Base-by-base conservation (phyloP, 495 filamentous ascomycete species). In the Amphirosellinia nigrospora region DNA sequence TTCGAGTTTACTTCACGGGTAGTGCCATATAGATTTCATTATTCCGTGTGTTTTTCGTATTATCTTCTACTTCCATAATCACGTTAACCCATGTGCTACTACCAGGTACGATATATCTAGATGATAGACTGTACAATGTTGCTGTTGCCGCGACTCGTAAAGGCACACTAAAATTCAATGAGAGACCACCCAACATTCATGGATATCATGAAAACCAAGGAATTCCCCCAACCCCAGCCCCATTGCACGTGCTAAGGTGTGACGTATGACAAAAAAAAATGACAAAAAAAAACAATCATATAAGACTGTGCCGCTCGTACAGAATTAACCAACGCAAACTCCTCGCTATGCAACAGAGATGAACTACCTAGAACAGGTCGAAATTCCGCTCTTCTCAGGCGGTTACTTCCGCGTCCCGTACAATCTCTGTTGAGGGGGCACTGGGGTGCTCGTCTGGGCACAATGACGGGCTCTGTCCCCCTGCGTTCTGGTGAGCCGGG, bases 371-470 rank as follows among this genome's bases (percentile, higher is more conserved):
- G 28, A 46, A 58, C 39, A 19, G 9, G n/a, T 30, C 8, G 26
- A 58, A 23, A 39, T 21, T 23, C 64, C 52, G 34, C 43, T 50
- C 66, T 36, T 39, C 9, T 52, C 34, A 43, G 39, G 30, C 53
- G 46, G 53, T 30, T 16, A 53, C 32, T 48, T 69, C 56, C n/a
- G 36, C 9, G 38, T 45, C 50, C 52, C 2, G 64, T 15, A 16
- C 50, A 6, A 6, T 50, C 30, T 62, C 56, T 16, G 56, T 62
- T 8, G 13, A 16, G 32, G 46, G 21, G 23, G 30, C 43, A 68
- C 38, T 34, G 5, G 73, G 61, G 52, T 71, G 66, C 52, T 74
- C 62, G 26, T 76, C 72, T 39, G 70, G 68, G 58, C 70, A n/a
- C 6, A n/a, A 13, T 8, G 28, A 19, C 16, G 38, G 52, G 32